These are phyloP conservation scores for Angomonas ambiguus DNA, from an alignment of 208 protist genomes.

Conservation along the genomic window DNA sequence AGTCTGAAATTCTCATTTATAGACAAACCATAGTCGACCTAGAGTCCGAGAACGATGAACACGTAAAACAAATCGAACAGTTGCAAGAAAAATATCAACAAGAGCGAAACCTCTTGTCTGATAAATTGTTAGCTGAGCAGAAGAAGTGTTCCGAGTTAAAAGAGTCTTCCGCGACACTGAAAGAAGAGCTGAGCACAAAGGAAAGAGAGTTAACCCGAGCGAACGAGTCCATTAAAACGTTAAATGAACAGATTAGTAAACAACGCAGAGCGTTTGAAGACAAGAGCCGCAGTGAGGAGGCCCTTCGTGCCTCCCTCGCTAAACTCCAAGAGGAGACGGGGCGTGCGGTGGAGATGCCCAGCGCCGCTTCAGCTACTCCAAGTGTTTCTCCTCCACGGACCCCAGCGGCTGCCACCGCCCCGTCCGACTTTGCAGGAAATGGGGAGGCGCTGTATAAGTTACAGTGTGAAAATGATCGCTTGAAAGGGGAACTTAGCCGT, in stretches of 20 bases:
- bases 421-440: not conserved
- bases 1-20: slow-evolving; percentile 85
- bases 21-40: slow-evolving; percentile 77
- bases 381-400: not conserved
- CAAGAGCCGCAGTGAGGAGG: slow-evolving; percentile 54
- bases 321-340: slow-evolving; percentile 15
- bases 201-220: slow-evolving; percentile 25
- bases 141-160: slow-evolving; percentile 34
- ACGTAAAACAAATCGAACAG: slow-evolving; percentile 72
- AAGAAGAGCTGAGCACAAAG: slow-evolving; percentile 23
- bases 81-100: slow-evolving; percentile 57
- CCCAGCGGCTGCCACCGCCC: not conserved
- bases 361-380: not conserved
- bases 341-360: slow-evolving; percentile 1
- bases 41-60: slow-evolving; percentile 80
- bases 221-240: slow-evolving; percentile 21
- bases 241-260: slow-evolving; percentile 46
- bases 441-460: slow-evolving; percentile 23
- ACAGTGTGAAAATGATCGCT: slow-evolving; percentile 39
- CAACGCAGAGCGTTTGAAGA: slow-evolving; percentile 69
- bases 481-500: slow-evolving; percentile 38
- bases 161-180: slow-evolving; percentile 16
- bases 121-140: slow-evolving; percentile 48
- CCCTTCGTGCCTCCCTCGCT: slow-evolving; percentile 24
- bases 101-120: slow-evolving; percentile 36